Evolutionary conservation across 148 eudicot species (phyloP).

Genomic region (Heliosperma pusillum): DNA sequence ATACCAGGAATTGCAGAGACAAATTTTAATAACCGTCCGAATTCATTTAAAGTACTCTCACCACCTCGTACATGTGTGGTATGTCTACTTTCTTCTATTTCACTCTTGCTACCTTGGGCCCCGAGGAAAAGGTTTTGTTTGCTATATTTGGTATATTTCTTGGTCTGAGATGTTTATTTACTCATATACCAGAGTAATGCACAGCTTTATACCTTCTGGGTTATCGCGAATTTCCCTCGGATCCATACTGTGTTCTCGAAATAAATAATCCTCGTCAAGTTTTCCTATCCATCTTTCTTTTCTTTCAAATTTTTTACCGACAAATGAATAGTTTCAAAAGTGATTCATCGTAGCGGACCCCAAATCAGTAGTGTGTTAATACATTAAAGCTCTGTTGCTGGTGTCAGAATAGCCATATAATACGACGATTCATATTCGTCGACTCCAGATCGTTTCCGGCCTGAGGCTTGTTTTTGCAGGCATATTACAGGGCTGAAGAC

Average conservation of each 20-base stretch:
- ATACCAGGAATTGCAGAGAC: slow-evolving; percentile 94
- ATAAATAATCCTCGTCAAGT: background rate
- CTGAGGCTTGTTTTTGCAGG: slow-evolving; percentile 25
- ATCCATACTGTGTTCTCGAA: background rate
- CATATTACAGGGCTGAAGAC: slow-evolving; percentile 40
- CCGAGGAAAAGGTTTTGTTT: background rate
- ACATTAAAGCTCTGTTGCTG: background rate
- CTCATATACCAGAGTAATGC: background rate
- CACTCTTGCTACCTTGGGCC: background rate
- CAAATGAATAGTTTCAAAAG: background rate
- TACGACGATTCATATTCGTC: background rate
- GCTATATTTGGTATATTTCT: background rate
- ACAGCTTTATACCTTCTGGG: background rate
- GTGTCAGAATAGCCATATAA: background rate
- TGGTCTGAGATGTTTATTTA: background rate
- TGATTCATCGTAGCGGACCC: background rate
- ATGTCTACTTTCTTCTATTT: slow-evolving; percentile 20
- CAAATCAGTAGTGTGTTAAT: background rate
- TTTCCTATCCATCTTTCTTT: background rate
- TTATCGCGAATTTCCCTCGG: background rate
- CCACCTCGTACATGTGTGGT: slow-evolving; percentile 96
- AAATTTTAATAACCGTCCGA: slow-evolving; percentile 93
- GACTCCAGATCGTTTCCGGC: background rate
- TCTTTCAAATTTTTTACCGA: background rate
- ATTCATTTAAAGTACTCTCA: slow-evolving; percentile 85